A percentile compares a stretch with the other conserved stretches of the same genome.
Evolutionary conservation across 306 rosid species (phyloP).

Genomic region (Cicer chorassanicum): DNA sequence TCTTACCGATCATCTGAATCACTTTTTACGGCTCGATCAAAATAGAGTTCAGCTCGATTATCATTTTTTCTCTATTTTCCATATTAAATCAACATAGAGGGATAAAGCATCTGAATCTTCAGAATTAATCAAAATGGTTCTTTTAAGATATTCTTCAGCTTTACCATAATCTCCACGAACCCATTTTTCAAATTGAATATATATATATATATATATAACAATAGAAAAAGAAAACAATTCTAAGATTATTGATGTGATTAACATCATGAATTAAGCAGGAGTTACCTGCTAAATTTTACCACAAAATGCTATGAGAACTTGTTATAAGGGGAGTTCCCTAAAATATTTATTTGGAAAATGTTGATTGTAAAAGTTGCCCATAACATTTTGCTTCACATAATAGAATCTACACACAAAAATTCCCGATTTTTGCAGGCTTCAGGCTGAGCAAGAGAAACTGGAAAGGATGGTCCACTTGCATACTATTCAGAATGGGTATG

Average conservation of each 20-base stretch:
- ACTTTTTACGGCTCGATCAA: constrained; percentile 72
- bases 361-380: constrained; percentile 23
- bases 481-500: constrained; percentile 98
- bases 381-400: constrained; percentile 17
- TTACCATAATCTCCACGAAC: constrained; percentile 72
- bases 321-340: neutral
- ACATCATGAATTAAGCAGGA: neutral
- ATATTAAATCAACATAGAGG: constrained; percentile 72
- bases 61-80: constrained; percentile 68
- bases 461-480: constrained; percentile 72
- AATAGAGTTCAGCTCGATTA: constrained; percentile 71
- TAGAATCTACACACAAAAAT: constrained; percentile 20
- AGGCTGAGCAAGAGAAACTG: constrained; percentile 77
- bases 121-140: constrained; percentile 79
- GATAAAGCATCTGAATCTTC: constrained; percentile 61
- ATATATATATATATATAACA: neutral
- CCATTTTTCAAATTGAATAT: constrained; percentile 51
- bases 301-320: neutral
- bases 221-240: constrained; percentile 5
- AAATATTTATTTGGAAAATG: neutral
- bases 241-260: constrained; percentile 5
- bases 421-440: constrained; percentile 65
- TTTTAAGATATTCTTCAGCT: constrained; percentile 78
- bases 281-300: neutral
- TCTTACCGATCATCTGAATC: constrained; percentile 80